Percentiles rank a stretch among this genome's conserved stretches.
phyloP scores from a whole-genome alignment of 2,329 filamentous ascomycete species.

The Lithohypha guttulata region DNA sequence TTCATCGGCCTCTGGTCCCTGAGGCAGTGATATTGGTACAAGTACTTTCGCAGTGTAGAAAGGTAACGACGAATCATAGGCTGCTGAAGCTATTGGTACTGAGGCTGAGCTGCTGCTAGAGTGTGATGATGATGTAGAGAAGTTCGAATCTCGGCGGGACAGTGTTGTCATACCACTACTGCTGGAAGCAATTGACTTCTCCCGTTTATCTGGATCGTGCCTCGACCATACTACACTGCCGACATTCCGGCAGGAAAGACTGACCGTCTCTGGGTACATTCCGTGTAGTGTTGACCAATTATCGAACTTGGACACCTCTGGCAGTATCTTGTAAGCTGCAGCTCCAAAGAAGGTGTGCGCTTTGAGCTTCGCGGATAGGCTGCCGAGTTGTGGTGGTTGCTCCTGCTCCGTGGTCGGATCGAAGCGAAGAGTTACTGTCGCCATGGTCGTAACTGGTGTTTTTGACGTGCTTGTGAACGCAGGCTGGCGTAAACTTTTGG shows the following conservation, averaged over 20 bases:
- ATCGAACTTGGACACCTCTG: constrained; percentile 32
- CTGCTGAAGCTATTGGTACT: constrained; percentile 24
- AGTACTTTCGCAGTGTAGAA: constrained; percentile 55
- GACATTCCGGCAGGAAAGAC: constrained; percentile 46
- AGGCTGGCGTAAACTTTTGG: constrained; percentile 43
- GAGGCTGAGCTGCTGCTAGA: constrained; percentile 20
- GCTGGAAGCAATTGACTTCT: constrained; percentile 13
- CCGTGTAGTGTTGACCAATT: constrained; percentile 38
- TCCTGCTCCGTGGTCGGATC: constrained; percentile 43
- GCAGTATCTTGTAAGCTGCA: constrained; percentile 40
- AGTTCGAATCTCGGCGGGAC: constrained; percentile 15
- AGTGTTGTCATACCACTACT: neutral
- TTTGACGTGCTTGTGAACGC: constrained; percentile 28
- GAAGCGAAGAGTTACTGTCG: constrained; percentile 49
- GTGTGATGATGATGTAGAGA: constrained; percentile 19
- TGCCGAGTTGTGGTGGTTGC: constrained; percentile 43
- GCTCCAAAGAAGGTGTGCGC: constrained; percentile 48
- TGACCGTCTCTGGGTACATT: constrained; percentile 42
- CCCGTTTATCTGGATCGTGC: constrained; percentile 30
- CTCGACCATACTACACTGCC: constrained; percentile 47
- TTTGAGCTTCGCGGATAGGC: constrained; percentile 44
- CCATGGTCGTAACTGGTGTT: constrained; percentile 41
- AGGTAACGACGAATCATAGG: constrained; percentile 30
- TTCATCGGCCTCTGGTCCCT: neutral
- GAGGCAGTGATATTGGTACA: constrained; percentile 52